Base-by-base conservation (phyloP, 257 asterid genomes). In the Rubia yunnanensis region DNA sequence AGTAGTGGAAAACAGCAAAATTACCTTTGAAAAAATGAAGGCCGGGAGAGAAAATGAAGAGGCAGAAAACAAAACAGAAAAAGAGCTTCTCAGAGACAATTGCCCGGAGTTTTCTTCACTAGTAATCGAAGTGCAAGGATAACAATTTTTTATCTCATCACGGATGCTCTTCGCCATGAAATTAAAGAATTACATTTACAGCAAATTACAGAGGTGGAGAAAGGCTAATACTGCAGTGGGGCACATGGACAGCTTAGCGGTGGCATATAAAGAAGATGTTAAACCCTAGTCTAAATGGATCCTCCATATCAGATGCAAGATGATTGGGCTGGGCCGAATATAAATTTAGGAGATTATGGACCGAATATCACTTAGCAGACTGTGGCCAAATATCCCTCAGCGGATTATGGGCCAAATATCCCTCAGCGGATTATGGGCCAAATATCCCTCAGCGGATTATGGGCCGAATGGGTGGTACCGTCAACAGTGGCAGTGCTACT, bases 51-150 rank as follows among this genome's bases (percentile, higher is more conserved):
- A 4, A 35, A 35, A 35, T 35, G 39, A 35, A 35, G 39, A 35
- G 39, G 9, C 4, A 35, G 32, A 54, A 54, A 0, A 3, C 34
- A 54, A 54, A 54, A 53, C 22, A 7, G 30, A 24, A 53, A 18
- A 28, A 27, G 0, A 72, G 82, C 88, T 80, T 80, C 87, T 88
- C 95, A 83, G 88, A 77, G n/a, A 49, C 48, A 63, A 49, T 20
- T 79, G 81, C 94, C 96, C 95, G 59, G 70, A 30, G 69, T 82
- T 82, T 77, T 88, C 96, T 88, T 88, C 96, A 88, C 79, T 72
- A 2, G 31, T 64, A 74, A 85, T 88, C 96, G 80, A 73, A 85
- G 96, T 85, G 95, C 90, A 88, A 88, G 92, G 95, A 88, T 85
- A 77, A 85, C 94, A 55, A 75, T 65, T 76, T 39, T 34, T 9